These are phyloP conservation scores for Tephrocybe sp. DNA, from an alignment of 768 basidiomycete species.

Conservation along the genomic window DNA sequence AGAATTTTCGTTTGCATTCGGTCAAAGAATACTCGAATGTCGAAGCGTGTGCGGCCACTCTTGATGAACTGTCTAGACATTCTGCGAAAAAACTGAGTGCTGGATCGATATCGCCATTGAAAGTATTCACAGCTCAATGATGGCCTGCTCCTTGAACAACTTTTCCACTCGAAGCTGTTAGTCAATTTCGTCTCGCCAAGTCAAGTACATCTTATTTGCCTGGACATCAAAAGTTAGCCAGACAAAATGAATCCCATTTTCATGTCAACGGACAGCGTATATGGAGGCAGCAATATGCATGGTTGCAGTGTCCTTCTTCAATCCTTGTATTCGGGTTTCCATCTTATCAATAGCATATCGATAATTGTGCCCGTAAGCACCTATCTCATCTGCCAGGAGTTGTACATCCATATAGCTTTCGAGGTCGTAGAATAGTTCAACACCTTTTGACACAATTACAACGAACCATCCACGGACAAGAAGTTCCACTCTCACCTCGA, in stretches of 20 bases:
- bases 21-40: background rate
- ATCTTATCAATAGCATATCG: background rate
- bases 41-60: background rate
- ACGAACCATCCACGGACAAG: background rate
- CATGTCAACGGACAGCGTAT: background rate
- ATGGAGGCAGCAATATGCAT: background rate
- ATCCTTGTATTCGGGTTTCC: background rate
- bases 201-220: background rate
- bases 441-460: background rate
- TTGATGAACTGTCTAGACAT: background rate
- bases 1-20: background rate
- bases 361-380: background rate
- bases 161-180: background rate
- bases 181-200: background rate
- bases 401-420: background rate
- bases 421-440: background rate
- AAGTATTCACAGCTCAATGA: background rate
- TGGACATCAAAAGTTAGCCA: background rate
- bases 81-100: too few species aligned
- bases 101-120: background rate
- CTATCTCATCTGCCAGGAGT: background rate
- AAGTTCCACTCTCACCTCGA: background rate
- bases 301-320: background rate
- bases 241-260: background rate
- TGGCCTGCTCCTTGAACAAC: background rate